phyloP scores from a whole-genome alignment of 2,329 filamentous ascomycete genomes.

The Verticillium zaregamsianum region DNA sequence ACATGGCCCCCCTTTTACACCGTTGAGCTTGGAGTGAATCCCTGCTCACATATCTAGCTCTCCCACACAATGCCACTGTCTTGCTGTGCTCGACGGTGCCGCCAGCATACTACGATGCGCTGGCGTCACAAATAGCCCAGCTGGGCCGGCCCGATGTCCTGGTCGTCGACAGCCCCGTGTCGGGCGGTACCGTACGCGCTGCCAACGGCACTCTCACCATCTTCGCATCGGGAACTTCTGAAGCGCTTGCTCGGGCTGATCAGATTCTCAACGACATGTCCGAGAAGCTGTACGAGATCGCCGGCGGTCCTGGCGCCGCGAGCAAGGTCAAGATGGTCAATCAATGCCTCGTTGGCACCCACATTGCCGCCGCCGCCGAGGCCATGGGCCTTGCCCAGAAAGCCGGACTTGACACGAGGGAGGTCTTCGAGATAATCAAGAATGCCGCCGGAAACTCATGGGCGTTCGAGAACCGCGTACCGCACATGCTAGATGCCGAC shows the following conservation, averaged over 20 bases:
- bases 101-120: conserved; percentile 18
- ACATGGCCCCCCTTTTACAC: conserved; percentile 48
- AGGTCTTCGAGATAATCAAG: conserved; percentile 39
- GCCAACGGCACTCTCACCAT: conserved; percentile 67
- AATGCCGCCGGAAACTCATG: conserved; percentile 50
- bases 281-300: conserved; percentile 37
- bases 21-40: conserved; percentile 48
- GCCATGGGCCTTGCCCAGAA: conserved; percentile 55
- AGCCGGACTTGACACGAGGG: conserved; percentile 45
- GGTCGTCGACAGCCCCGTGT: conserved; percentile 70
- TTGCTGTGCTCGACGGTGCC: conserved; percentile 32
- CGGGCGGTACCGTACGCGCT: conserved; percentile 64
- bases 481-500: conserved; percentile 41
- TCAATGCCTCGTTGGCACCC: conserved; percentile 58
- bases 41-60: conserved; percentile 3
- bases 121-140: conserved; percentile 7
- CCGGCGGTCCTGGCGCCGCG: conserved; percentile 46
- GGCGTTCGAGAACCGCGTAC: conserved; percentile 58
- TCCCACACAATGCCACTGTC: neutral
- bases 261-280: conserved; percentile 26
- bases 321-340: conserved; percentile 58
- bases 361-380: conserved; percentile 58
- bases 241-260: conserved; percentile 21
- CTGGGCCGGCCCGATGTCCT: conserved; percentile 19
- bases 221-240: conserved; percentile 59